phyloP scores from a whole-genome alignment of 129 eudicot species.

The Mikania micrantha region DNA sequence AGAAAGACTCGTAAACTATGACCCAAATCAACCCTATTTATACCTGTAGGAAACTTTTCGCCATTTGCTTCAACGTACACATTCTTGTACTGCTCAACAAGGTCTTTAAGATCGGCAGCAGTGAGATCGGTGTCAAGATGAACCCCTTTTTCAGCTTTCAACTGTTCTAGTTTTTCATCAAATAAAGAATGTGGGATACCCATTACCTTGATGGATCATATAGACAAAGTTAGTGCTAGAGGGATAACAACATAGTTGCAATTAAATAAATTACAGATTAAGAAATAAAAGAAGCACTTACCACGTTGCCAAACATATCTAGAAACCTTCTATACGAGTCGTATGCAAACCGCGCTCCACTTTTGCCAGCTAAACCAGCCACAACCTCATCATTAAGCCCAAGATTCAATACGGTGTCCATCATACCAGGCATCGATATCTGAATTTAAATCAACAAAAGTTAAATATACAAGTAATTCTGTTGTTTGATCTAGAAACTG shows the following conservation, averaged over 20 bases:
- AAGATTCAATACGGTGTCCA: constrained; percentile 96
- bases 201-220: constrained; percentile 60
- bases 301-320: constrained; percentile 97
- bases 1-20: neutral
- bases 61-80: constrained; percentile 84
- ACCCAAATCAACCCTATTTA: neutral
- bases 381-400: constrained; percentile 96
- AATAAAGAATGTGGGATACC: constrained; percentile 78
- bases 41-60: constrained; percentile 83
- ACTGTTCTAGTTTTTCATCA: constrained; percentile 60
- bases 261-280: neutral
- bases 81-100: constrained; percentile 74
- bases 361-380: constrained; percentile 87
- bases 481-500: neutral
- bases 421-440: constrained; percentile 99
- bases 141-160: constrained; percentile 58
- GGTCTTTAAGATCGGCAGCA: constrained; percentile 84
- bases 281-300: constrained; percentile 33
- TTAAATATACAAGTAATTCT: neutral
- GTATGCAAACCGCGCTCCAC: constrained; percentile 97
- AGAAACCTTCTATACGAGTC: constrained; percentile 90
- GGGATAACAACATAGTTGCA: neutral
- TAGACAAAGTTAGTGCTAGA: neutral
- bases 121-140: constrained; percentile 79
- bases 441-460: constrained; percentile 18